phyloP scores from a whole-genome alignment of 2,329 filamentous ascomycete species.

The Kalmusia sp. region DNA sequence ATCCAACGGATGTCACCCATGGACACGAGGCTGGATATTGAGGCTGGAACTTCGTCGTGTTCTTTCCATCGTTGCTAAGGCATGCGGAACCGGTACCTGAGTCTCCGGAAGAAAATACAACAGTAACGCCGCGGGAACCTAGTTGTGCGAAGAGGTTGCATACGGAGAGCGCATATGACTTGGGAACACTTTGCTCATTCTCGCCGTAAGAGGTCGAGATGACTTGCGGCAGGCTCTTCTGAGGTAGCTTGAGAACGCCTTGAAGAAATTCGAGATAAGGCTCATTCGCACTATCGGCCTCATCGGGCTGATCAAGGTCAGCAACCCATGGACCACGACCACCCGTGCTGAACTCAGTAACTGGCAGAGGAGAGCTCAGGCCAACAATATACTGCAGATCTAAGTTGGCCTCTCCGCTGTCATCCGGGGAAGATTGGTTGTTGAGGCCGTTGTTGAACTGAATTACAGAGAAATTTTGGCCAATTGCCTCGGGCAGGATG shows the following conservation, averaged over 20 bases:
- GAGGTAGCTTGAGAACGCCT: constrained; percentile 61
- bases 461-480: constrained; percentile 54
- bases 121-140: constrained; percentile 68
- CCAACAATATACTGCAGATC: constrained; percentile 67
- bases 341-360: constrained; percentile 65
- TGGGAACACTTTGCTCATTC: constrained; percentile 68
- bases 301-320: constrained; percentile 51
- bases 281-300: constrained; percentile 64
- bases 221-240: constrained; percentile 62
- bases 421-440: constrained; percentile 26
- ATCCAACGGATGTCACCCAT: constrained; percentile 72
- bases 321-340: constrained; percentile 62
- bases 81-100: constrained; percentile 62
- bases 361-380: constrained; percentile 60
- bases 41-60: constrained; percentile 63
- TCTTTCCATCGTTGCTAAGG: constrained; percentile 63
- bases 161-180: constrained; percentile 66
- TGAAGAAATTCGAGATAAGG: constrained; percentile 70
- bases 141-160: constrained; percentile 71
- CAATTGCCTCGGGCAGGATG: constrained; percentile 44
- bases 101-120: constrained; percentile 70
- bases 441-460: constrained; percentile 33
- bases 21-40: constrained; percentile 72
- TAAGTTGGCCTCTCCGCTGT: constrained; percentile 64
- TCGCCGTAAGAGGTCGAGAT: constrained; percentile 72